These are phyloP conservation scores for Talaromyces sp. DNA, from an alignment of 2,329 filamentous ascomycete species.

Conservation along the genomic window DNA sequence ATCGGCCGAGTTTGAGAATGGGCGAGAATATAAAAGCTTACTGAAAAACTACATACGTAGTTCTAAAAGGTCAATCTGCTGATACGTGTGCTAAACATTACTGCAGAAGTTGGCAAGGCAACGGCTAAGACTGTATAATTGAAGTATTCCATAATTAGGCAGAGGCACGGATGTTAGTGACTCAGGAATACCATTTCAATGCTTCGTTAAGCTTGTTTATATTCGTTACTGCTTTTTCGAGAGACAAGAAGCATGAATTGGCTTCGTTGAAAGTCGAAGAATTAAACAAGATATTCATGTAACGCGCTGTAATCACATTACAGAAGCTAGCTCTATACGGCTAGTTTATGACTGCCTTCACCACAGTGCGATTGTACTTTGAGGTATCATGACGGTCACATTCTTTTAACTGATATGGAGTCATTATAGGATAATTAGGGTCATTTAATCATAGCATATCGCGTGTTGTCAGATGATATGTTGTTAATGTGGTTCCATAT, in stretches of 20 bases:
- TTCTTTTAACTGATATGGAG: neutral
- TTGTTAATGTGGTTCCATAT: neutral
- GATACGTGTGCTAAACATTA: neutral
- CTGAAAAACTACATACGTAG: too few relatives aligned
- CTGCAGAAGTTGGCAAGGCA: neutral
- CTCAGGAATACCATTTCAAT: too few relatives aligned
- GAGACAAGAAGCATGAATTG: too few relatives aligned
- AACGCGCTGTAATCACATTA: neutral
- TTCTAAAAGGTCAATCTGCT: too few relatives aligned
- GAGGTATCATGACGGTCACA: neutral
- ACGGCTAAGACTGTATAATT: neutral
- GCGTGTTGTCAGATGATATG: neutral
- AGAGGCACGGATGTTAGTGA: too few relatives aligned
- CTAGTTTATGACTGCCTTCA: neutral
- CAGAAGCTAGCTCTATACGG: neutral
- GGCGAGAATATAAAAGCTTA: neutral
- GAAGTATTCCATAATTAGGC: neutral
- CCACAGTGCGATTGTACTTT: too few relatives aligned
- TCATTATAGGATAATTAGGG: neutral
- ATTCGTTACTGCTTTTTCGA: too few relatives aligned
- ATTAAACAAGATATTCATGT: neutral
- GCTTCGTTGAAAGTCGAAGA: neutral
- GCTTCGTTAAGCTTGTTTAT: too few relatives aligned
- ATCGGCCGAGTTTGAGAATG: neutral
- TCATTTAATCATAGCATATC: neutral